These are phyloP conservation scores for Globisporangium irregulare DNA, from an alignment of 352 stramenopile species.

Conservation along the genomic window DNA sequence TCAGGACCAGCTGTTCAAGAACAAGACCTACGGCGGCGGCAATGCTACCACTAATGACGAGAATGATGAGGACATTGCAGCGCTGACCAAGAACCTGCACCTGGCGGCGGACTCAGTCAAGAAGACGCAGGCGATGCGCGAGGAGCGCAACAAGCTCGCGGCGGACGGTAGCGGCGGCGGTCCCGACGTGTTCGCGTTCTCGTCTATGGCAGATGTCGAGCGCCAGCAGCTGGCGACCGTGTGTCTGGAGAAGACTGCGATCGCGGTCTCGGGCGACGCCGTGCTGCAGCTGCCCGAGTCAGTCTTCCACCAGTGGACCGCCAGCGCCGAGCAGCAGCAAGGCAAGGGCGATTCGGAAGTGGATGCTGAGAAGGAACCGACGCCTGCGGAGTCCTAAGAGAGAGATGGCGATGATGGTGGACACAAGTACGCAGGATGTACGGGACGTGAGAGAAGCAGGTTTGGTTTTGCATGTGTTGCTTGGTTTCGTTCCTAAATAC, in stretches of 20 bases:
- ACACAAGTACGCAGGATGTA: not conserved
- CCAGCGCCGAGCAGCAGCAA: slow-evolving; percentile 12
- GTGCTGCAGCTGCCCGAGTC: slow-evolving; percentile 69
- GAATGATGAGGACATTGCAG: slow-evolving; percentile 39
- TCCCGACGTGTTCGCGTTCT: slow-evolving; percentile 38
- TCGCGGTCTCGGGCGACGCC: slow-evolving; percentile 70
- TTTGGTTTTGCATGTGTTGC: not conserved
- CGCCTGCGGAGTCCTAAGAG: slow-evolving; percentile 2
- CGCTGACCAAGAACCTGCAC: slow-evolving; percentile 64
- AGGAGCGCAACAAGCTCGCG: slow-evolving; percentile 26
- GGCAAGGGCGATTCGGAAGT: not conserved
- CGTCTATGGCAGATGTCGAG: slow-evolving; percentile 72
- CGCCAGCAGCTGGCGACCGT: slow-evolving; percentile 57
- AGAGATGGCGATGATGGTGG: not conserved
- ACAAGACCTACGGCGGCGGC: slow-evolving; percentile 38
- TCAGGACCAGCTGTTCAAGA: slow-evolving; percentile 48
- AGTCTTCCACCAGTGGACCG: slow-evolving; percentile 62
- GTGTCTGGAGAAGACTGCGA: slow-evolving; percentile 62
- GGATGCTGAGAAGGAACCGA: slow-evolving; percentile 13
- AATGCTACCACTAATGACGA: not conserved
- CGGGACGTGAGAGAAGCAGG: not conserved
- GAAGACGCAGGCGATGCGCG: slow-evolving; percentile 62
- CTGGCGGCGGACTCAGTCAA: slow-evolving; percentile 40
- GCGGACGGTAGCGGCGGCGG: slow-evolving; percentile 18
- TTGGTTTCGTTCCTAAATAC: not conserved